Conservation (phyloP, 148 eudicot species). For the Dianthus caryophyllus region DNA sequence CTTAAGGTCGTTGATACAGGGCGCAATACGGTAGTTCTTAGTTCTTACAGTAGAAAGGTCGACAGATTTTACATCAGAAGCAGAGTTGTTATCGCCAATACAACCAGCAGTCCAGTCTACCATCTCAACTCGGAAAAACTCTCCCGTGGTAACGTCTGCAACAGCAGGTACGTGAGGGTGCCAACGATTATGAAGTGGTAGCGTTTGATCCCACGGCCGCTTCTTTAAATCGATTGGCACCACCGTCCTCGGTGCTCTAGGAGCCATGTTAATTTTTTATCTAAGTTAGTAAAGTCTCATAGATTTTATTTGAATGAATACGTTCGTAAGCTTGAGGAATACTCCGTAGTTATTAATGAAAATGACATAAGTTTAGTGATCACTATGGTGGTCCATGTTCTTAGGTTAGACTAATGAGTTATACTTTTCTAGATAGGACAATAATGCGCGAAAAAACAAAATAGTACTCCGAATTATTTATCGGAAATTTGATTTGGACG, state of each 20-base stretch:
- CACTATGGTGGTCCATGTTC: constrained; percentile 6
- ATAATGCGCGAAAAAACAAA: neutral
- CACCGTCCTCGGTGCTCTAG: constrained; percentile 53
- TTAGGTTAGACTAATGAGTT: neutral
- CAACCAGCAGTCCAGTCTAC: constrained; percentile 78
- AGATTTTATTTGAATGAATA: neutral
- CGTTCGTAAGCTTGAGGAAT: no score
- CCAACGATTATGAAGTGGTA: constrained; percentile 87
- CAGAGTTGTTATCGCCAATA: constrained; percentile 62
- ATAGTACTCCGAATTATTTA: neutral
- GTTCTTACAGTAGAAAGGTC: constrained; percentile 74
- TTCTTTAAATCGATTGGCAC: constrained; percentile 65
- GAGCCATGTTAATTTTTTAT: constrained; percentile 45
- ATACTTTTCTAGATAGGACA: constrained; percentile 13
- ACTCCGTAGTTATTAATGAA: neutral
- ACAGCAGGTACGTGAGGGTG: constrained; percentile 83
- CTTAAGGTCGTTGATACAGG: no score
- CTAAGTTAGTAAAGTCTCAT: neutral
- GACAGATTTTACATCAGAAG: constrained; percentile 56
- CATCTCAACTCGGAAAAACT: constrained; percentile 72
- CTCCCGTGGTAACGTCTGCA: constrained; percentile 56
- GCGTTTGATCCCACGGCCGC: constrained; percentile 60
- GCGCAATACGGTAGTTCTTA: no score
- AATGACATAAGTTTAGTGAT: constrained; percentile 5
- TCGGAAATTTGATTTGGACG: constrained; percentile 8